Base-by-base conservation (phyloP, 2,329 filamentous ascomycete species). In the Metarhizium album region DNA sequence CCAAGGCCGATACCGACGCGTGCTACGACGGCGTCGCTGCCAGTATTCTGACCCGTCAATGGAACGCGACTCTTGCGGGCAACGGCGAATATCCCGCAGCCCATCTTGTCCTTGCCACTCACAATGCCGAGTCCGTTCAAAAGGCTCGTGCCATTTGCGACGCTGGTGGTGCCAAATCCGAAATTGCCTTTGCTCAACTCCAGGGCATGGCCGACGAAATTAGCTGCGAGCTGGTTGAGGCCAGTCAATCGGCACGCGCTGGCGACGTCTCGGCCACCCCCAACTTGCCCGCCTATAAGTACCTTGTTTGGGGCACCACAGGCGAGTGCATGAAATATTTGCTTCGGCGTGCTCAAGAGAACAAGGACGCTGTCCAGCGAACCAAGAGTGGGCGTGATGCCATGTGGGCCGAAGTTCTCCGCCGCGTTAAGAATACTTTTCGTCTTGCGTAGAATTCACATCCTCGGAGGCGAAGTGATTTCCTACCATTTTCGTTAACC, bases 151-250 rank as follows among this genome's bases (percentile, higher is more conserved):
- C 68, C 13, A 67, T 83, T 24, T 70, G 78, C 52, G 73, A 74
- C 57, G 65, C 60, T 6, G 70, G 70, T 13, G 62, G 60, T 8
- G 69, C 70, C 54, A 67, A 67, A 60, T 68, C 66, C 0, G 62
- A 64, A 23, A 60, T 72, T 42, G 65, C 67, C 0, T 73, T 70
- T 45, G 72, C 86, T 2, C 90, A 96, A 70, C 78, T 96, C 1
- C 86, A 91, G 71, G 90, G 91, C 40, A 97, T 97, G 91, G 91
- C 91, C 1, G 91, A 97, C 59, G 90, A 96, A 64, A 82, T 97
- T 48, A 89, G 84, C 64, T 83, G 80, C 62, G 79, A 82, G 63
- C 68, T 84, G 14, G 66, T 70, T 31, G 65, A 70, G 54, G 67
- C 67, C 9, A 61, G 63, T 49, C 61, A 62, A 48, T 58, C 61